phyloP scores from a whole-genome alignment of 1,284 basidiomycete species.

The Anthracocystis walkeri region DNA sequence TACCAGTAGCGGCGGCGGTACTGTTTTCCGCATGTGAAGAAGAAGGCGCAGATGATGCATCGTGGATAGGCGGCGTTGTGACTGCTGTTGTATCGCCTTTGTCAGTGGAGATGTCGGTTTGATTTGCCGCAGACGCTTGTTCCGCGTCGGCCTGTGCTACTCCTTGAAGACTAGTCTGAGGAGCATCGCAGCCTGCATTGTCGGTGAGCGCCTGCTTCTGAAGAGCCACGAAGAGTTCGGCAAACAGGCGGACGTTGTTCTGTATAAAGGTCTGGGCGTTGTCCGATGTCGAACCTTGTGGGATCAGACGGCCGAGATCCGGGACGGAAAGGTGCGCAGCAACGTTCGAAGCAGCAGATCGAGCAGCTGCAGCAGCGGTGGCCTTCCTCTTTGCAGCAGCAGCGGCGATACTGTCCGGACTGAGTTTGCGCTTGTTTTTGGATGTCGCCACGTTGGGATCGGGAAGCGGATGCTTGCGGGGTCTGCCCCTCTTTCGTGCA shows the following conservation, averaged over 20 bases:
- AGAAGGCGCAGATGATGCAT: not conserved
- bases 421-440: conserved; percentile 36
- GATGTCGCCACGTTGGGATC: conserved; percentile 30
- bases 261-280: conserved; percentile 43
- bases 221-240: conserved; percentile 49
- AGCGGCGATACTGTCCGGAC: conserved; percentile 19
- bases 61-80: not conserved
- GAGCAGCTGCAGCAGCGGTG: conserved; percentile 22
- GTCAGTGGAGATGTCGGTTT: not conserved
- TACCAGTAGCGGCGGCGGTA: not conserved
- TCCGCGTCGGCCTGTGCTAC: conserved; percentile 3
- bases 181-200: conserved; percentile 7
- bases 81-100: not conserved
- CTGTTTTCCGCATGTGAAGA: not conserved
- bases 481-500: conserved; percentile 37
- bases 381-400: conserved; percentile 25
- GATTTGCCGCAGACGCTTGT: not conserved
- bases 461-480: conserved; percentile 47
- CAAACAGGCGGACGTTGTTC: conserved; percentile 46
- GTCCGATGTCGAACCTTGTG: conserved; percentile 39
- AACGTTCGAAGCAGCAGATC: conserved; percentile 33
- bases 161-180: not conserved
- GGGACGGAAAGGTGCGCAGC: conserved; percentile 39
- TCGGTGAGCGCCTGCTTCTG: conserved; percentile 49
- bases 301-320: conserved; percentile 49